phyloP scores from a whole-genome alignment of 2,329 filamentous ascomycete genomes.

The Trichothecium sympodiale region DNA sequence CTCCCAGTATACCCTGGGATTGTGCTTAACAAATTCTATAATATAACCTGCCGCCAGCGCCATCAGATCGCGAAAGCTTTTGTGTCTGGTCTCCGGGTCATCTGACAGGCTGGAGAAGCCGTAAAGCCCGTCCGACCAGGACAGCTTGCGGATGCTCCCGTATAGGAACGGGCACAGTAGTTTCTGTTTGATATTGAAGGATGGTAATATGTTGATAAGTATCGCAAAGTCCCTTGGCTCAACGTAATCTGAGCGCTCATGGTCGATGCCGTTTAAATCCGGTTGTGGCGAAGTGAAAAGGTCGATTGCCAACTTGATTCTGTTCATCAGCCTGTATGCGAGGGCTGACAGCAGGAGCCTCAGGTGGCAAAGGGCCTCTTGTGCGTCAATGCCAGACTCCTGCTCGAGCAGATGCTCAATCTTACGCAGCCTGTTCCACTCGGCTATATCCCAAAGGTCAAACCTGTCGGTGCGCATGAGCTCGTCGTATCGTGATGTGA shows the following conservation, averaged over 20 bases:
- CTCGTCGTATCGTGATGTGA: slow-evolving; percentile 18
- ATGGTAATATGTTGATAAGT: slow-evolving; percentile 12
- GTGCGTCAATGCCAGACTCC: slow-evolving; percentile 2
- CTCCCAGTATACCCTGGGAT: slow-evolving; percentile 1
- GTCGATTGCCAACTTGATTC: slow-evolving; percentile 8
- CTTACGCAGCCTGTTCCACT: slow-evolving; percentile 21
- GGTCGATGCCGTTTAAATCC: slow-evolving; percentile 17
- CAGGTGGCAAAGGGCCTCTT: slow-evolving; percentile 9
- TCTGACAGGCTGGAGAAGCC: background rate
- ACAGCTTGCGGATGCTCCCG: slow-evolving; percentile 10
- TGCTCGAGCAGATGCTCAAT: slow-evolving; percentile 15
- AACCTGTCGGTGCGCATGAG: slow-evolving; percentile 23
- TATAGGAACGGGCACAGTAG: slow-evolving; percentile 25
- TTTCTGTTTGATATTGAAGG: slow-evolving; percentile 20
- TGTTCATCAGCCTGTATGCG: slow-evolving; percentile 6
- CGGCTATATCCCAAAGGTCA: slow-evolving; percentile 13
- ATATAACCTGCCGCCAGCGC: background rate
- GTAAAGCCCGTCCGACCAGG: slow-evolving; percentile 1
- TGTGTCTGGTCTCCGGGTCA: background rate
- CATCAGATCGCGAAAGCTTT: background rate
- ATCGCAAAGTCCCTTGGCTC: slow-evolving; percentile 15
- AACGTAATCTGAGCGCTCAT: slow-evolving; percentile 26
- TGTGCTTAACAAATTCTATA: background rate
- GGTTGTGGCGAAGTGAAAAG: too few relatives aligned
- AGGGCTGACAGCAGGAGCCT: slow-evolving; percentile 12